Evolutionary conservation across 208 protist genomes (phyloP), one percentile per base, ranked within the genome.

Genomic region (Trypanosoma lewisi): DNA sequence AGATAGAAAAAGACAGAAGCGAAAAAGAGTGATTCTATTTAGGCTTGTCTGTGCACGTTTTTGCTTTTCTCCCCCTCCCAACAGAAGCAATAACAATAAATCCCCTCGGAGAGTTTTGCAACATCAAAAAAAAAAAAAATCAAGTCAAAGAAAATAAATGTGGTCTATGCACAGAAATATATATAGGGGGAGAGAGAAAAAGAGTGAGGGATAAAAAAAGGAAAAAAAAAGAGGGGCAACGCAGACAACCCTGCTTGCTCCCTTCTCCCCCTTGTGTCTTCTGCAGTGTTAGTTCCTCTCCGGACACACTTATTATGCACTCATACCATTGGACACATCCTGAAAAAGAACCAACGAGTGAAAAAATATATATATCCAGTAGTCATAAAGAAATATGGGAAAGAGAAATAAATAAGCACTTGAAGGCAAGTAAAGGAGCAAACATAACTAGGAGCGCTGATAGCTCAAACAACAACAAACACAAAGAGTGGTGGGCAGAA

Each of bases 51-150:
- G 9, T 51, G 16, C 21, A 19, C 19, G 17, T 51, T 7, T 51
- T 51, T 51, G 45, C 7, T 14, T 7, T 41, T 41, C 9, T 14
- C 7, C 14, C 7, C n/a, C n/a, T n/a, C n/a, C n/a, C n/a, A n/a
- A n/a, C n/a, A n/a, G n/a, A n/a, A n/a, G n/a, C n/a, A n/a, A n/a
- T n/a, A n/a, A n/a, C n/a, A n/a, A n/a, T n/a, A n/a, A n/a, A n/a
- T n/a, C n/a, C n/a, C n/a, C n/a, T n/a, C n/a, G n/a, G n/a, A n/a
- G n/a, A n/a, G n/a, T n/a, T n/a, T n/a, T n/a, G n/a, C n/a, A n/a
- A n/a, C n/a, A n/a, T n/a, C n/a, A 61, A 41, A 42, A 39, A 63
- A 39, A 53, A 63, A 51, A 63, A 37, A 16, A 58, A 33, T 51
- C 48, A 21, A 51, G 27, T 44, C 4, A 61, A 27, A 42, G 25